Conservation (phyloP, 2,329 filamentous ascomycete genomes). For the Penicillium sp. region DNA sequence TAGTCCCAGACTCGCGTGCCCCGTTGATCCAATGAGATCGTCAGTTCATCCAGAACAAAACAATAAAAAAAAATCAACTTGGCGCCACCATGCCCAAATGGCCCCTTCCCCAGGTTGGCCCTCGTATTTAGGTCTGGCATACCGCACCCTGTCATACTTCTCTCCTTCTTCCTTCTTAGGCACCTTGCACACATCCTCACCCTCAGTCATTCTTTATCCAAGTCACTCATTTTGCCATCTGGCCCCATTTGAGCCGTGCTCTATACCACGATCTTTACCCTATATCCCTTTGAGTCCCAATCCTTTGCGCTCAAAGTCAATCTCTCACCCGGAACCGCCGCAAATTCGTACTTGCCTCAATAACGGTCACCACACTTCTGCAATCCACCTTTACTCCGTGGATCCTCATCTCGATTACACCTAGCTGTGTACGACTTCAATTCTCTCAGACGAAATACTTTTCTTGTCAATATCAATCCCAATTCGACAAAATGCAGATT, state of each 20-base stretch:
- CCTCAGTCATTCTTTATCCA: conserved; percentile 19
- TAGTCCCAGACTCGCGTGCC: conserved; percentile 17
- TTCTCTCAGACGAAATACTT: not conserved
- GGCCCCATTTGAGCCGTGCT: conserved; percentile 26
- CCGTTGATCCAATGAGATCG: conserved; percentile 13
- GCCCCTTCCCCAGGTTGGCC: conserved; percentile 15
- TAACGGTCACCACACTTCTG: not conserved
- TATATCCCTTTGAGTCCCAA: conserved; percentile 22
- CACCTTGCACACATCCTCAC: conserved; percentile 18
- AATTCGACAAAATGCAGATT: conserved; percentile 38
- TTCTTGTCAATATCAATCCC: not conserved
- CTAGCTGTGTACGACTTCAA: not conserved
- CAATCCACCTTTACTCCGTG: not conserved
- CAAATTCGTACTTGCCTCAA: not conserved
- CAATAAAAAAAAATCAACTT: not conserved
- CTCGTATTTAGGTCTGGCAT: conserved; percentile 21
- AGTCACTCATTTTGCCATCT: conserved; percentile 12
- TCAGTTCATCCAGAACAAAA: not conserved
- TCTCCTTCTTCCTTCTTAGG: conserved; percentile 11
- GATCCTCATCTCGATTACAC: not conserved
- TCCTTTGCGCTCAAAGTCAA: conserved; percentile 23
- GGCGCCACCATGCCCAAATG: conserved; percentile 5
- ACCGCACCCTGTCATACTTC: conserved; percentile 21
- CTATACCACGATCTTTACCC: conserved; percentile 28
- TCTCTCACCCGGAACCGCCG: conserved; percentile 2